Evolutionary conservation across 2,329 filamentous ascomycete species (phyloP), one percentile per base, ranked within the genome.

Genomic region (Leptographium flavum): DNA sequence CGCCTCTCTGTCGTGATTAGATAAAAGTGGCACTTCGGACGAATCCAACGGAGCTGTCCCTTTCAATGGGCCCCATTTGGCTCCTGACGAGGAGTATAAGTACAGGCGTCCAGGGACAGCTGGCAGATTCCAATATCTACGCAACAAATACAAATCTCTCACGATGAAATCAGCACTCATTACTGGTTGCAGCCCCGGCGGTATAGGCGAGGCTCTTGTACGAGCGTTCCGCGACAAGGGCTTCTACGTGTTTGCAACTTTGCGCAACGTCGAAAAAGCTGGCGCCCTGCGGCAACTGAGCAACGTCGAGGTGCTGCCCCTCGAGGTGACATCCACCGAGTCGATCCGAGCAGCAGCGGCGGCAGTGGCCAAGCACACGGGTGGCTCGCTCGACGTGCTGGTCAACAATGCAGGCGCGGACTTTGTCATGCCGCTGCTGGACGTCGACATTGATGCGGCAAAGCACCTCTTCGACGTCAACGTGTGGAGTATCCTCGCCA

Each of bases 371-470:
- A 45, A 44, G 8, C 19, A 48, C 15, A 63, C 61, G 0, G 57
- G 55, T 11, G 62, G 62, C 13, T 56, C 42, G 3, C 54, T 68
- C 9, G 58, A 67, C 45, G 53, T 57, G 28, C 53, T 68, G 0
- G 53, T 70, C 45, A 69, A 69, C 53, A 71, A 70, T 45, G 63
- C 67, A 13, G 67, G 61, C 3, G 40, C 45, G 2, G 52, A 50
- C n/a, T 56, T 56, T n/a, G 50, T 55, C 10, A 55, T 55, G 46
- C 67, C 65, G 1, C 48, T 60, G 5, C 44, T 68, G 9, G 64
- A 69, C 38, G 50, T 55, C 0, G 52, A 60, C 25, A 47, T 67
- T 2, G 52, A 55, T 1, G 49, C 60, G 15, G 60, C 58, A n/a
- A 62, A 58, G 41, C 48, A 44, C 15, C 28, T 66, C 4, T 68